phyloP scores from a whole-genome alignment of 768 basidiomycete genomes.

The Suillus discolor region DNA sequence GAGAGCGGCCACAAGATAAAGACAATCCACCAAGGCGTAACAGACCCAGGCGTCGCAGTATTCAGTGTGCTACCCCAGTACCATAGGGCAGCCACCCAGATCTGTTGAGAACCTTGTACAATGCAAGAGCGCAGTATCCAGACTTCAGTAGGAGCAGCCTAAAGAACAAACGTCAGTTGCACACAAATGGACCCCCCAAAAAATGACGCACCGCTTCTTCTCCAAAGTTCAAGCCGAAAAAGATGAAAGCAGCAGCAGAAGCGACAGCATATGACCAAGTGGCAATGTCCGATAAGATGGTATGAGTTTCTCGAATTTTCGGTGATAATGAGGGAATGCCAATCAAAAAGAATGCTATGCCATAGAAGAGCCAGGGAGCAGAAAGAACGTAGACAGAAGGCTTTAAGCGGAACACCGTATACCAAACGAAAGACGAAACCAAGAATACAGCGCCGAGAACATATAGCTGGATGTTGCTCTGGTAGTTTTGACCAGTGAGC shows the following conservation, averaged over 20 bases:
- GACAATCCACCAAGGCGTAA: conserved; percentile 85
- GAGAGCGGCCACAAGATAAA: conserved; percentile 82
- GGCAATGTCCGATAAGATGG: conserved; percentile 71
- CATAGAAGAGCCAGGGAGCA: conserved; percentile 90
- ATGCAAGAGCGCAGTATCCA: conserved; percentile 92
- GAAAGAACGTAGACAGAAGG: conserved; percentile 89
- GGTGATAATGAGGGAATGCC: conserved; percentile 77
- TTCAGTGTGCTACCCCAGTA: conserved; percentile 91
- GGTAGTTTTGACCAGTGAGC: conserved; percentile 83
- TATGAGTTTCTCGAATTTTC: conserved; percentile 60
- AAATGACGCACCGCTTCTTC: conserved; percentile 78
- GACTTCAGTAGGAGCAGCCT: conserved; percentile 93
- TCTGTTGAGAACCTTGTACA: conserved; percentile 93
- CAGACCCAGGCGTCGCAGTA: conserved; percentile 47
- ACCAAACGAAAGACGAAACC: conserved; percentile 86
- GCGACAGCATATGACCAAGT: conserved; percentile 92
- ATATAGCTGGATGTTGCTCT: conserved; percentile 80
- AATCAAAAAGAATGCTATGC: conserved; percentile 88
- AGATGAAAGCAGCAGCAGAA: conserved; percentile 92
- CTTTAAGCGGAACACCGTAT: conserved; percentile 82
- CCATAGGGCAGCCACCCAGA: conserved; percentile 96
- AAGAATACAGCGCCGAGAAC: conserved; percentile 88
- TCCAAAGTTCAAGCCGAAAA: conserved; percentile 96
- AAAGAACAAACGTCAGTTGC: conserved; percentile 15
- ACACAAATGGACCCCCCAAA: background rate